Conservation (phyloP, 306 rosid species). For the Comarum palustre region DNA sequence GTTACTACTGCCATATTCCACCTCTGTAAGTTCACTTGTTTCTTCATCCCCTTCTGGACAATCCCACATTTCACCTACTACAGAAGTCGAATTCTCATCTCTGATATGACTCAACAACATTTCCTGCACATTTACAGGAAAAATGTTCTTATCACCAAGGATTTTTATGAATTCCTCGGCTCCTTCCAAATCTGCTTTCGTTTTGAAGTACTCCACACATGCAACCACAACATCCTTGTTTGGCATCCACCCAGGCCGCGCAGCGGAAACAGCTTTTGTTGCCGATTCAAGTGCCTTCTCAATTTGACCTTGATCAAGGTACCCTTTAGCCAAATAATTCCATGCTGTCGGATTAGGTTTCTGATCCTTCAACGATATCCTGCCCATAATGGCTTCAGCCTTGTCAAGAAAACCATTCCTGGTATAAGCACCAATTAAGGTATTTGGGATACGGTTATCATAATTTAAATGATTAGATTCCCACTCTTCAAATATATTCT, state of each 20-base stretch:
- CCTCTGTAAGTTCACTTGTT: background rate
- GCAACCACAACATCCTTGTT: constrained; percentile 10
- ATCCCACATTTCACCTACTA: constrained; percentile 1
- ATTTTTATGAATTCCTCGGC: constrained; percentile 18
- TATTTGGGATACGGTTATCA: constrained; percentile 30
- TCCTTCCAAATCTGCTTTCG: constrained; percentile 18
- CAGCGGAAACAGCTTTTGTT: constrained; percentile 10
- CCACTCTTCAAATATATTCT: constrained; percentile 36
- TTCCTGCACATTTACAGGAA: background rate
- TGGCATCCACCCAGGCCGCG: constrained; percentile 10
- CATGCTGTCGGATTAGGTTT: constrained; percentile 1
- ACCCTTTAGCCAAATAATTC: constrained; percentile 17
- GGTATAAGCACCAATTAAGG: constrained; percentile 16
- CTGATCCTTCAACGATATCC: background rate
- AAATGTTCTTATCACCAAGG: constrained; percentile 7
- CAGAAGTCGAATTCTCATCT: constrained; percentile 9
- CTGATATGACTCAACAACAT: constrained; percentile 16
- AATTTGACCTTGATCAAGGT: constrained; percentile 1
- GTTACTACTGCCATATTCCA: background rate
- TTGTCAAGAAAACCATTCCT: constrained; percentile 25
- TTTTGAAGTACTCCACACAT: constrained; percentile 23
- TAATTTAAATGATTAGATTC: constrained; percentile 15
- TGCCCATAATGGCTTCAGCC: constrained; percentile 27
- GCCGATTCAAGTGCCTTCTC: constrained; percentile 16
- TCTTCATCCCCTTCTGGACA: background rate